Evolutionary conservation across 2,329 filamentous ascomycete genomes (phyloP), one percentile per base, ranked within the genome.

Genomic region (Aureobasidium pullulans): DNA sequence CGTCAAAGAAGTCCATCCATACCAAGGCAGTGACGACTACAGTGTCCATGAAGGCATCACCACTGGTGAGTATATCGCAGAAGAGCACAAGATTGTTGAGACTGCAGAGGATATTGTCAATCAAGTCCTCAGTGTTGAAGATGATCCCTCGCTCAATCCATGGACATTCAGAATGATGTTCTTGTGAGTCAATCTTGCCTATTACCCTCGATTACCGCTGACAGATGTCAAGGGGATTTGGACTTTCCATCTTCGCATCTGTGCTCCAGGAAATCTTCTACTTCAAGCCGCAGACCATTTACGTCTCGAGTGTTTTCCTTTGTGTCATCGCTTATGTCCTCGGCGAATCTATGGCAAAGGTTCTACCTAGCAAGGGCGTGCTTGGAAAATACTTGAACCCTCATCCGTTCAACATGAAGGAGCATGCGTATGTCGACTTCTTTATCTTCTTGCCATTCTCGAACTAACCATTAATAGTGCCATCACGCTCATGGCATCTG

Each of bases 211-310:
- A 2, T 29, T 31, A n/a, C n/a, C 46, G 9, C 39, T 15, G 39
- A 44, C 44, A 11, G 9, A 19, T 1, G 11, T 3, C 11, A 29
- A 48, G 43, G 48, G 62, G 64, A 31, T 48, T 59, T 11, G 66
- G 67, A 10, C 61, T 68, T 10, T 62, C 65, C 28, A 66, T 68
- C 47, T 68, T 68, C 57, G 67, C 63, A 31, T 62, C 63, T 40
- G 72, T 74, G 6, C 67, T 79, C 6, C 70, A 72, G 39, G 72
- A 73, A 36, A 78, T 80, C 59, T 79, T 73, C 64, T 73, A 75
- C 53, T 79, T 79, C 70, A 78, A 78, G 64, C 77, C 77, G 1
- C 77, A 78, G 64, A 70, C 69, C 4, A 73, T 80, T 49, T 71
- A 64, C 29, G 73, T 80, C 9, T 76, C 74, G 1, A 66, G 71